These are phyloP conservation scores for Lactarius hatsudake DNA, from an alignment of 768 basidiomycete genomes.

Conservation along the genomic window DNA sequence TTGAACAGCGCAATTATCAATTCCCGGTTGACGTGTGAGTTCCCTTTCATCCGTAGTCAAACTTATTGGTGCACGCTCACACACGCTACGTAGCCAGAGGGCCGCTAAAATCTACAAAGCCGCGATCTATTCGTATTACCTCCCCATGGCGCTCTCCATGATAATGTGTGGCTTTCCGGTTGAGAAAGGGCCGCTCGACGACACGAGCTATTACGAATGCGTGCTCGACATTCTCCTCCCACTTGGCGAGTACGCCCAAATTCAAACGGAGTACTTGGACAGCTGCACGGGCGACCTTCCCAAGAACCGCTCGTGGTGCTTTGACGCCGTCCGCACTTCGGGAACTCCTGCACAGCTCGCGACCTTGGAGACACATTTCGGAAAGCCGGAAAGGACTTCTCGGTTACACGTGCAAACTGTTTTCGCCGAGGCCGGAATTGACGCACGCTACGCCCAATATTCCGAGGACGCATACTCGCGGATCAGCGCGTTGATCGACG, in stretches of 20 bases:
- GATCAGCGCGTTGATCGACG: conserved; percentile 66
- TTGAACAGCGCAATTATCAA: conserved; percentile 40
- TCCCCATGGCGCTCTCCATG: conserved; percentile 94
- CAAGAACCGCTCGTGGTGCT: conserved; percentile 96
- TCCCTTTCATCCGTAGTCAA: background rate
- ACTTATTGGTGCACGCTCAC: background rate
- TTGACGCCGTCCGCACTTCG: conserved; percentile 75
- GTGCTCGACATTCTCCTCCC: conserved; percentile 83
- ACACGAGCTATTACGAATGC: conserved; percentile 59
- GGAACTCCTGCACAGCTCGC: conserved; percentile 54
- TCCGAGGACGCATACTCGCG: conserved; percentile 69
- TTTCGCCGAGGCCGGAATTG: conserved; percentile 68
- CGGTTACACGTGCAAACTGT: conserved; percentile 65
- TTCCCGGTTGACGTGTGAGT: conserved; percentile 84
- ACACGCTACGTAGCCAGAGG: conserved; percentile 56
- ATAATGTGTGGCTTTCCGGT: conserved; percentile 62
- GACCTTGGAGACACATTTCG: conserved; percentile 63
- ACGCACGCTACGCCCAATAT: conserved; percentile 68
- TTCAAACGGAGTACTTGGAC: conserved; percentile 89
- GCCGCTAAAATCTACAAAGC: conserved; percentile 97
- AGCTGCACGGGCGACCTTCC: conserved; percentile 88
- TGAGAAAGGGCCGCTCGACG: conserved; percentile 42
- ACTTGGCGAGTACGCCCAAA: conserved; percentile 96
- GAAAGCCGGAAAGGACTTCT: conserved; percentile 50
- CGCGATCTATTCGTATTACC: conserved; percentile 97